Conservation (phyloP, 345 rosid species). For the Alliaria petiolata region DNA sequence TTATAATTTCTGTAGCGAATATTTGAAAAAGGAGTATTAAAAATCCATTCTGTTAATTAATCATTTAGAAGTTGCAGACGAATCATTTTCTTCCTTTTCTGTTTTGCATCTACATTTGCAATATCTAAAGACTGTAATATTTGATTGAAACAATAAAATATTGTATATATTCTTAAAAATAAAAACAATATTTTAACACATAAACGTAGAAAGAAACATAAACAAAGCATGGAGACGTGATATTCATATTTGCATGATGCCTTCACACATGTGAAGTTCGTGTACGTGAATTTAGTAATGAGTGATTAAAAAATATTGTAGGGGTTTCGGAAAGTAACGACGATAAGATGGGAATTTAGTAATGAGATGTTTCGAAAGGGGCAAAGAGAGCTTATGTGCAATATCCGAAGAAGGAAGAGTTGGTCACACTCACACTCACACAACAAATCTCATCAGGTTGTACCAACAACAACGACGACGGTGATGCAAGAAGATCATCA, state of each 20-base stretch:
- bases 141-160: too few relatives aligned
- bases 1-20: too few relatives aligned
- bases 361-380: conserved; percentile 75
- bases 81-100: too few relatives aligned
- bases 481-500: conserved; percentile 38
- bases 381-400: conserved; percentile 49
- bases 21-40: too few relatives aligned
- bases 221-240: too few relatives aligned
- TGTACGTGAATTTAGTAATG: not conserved
- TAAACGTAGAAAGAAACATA: too few relatives aligned
- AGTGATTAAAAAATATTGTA: conserved; percentile 18
- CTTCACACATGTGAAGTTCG: not conserved
- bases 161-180: too few relatives aligned
- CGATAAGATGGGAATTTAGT: conserved; percentile 80
- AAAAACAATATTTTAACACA: too few relatives aligned
- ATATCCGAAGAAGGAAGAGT: conserved; percentile 66
- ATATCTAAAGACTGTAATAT: too few relatives aligned
- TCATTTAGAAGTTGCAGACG: too few relatives aligned
- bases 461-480: conserved; percentile 4
- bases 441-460: conserved; percentile 33
- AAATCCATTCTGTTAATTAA: too few relatives aligned
- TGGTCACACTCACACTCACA: conserved; percentile 9
- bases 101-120: too few relatives aligned
- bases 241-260: not conserved
- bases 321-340: conserved; percentile 79